Conservation (phyloP, 2,329 filamentous ascomycete species). For the Lizonia empirigonia region DNA sequence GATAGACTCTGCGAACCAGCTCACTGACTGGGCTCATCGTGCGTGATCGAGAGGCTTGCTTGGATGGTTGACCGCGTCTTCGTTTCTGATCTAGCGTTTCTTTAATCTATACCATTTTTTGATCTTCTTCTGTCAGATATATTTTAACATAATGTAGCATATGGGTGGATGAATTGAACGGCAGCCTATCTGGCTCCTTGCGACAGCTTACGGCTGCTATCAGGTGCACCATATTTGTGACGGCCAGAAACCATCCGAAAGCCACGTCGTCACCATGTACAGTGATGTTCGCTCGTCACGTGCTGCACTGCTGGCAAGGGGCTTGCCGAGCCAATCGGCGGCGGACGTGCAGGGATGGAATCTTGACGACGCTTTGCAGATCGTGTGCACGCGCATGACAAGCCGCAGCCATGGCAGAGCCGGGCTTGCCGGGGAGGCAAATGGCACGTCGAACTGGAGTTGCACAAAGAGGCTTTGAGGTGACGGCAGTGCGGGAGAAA, state of each 20-base stretch:
- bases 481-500: neutral
- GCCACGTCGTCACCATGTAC: conserved; percentile 9
- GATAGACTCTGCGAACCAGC: conserved; percentile 42
- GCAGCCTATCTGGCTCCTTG: neutral
- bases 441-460: neutral
- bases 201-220: neutral
- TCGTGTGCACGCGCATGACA: conserved; percentile 11
- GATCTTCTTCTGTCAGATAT: neutral
- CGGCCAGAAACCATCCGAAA: neutral
- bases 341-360: conserved; percentile 5
- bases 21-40: conserved; percentile 46
- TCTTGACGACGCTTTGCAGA: conserved; percentile 12
- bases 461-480: neutral
- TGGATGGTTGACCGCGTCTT: neutral
- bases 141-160: conserved; percentile 6
- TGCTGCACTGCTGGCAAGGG: conserved; percentile 5
- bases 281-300: conserved; percentile 2
- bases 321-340: conserved; percentile 14
- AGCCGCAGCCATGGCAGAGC: conserved; percentile 15
- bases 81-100: neutral
- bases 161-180: conserved; percentile 7
- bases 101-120: conserved; percentile 13
- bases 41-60: conserved; percentile 23
- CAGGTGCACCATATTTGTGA: neutral
- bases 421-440: conserved; percentile 9